Evolutionary conservation across 1,139 yeast genomes (phyloP), one percentile per base, ranked within the genome.

Genomic region (Suhomyces choctaworum): DNA sequence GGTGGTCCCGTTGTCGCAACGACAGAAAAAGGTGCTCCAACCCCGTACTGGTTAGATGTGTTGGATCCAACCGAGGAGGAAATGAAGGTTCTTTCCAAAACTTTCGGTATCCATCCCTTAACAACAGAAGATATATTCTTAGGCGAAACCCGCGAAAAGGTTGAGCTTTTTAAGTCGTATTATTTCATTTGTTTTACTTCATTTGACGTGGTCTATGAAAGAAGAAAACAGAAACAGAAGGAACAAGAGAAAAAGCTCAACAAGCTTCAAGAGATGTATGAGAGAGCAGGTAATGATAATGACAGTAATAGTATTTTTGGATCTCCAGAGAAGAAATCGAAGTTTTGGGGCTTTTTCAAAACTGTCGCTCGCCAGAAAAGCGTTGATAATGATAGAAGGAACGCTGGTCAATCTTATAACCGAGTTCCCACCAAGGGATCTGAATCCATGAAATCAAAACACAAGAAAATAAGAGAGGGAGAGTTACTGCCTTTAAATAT

Each of bases 81-180:
- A 59, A 90, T 92, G 96, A 89, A 89, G 56, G 94, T 86, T 1
- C 54, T 92, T 11, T 80, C 95, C 17, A 89, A 89, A 51, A 81
- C 97, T 0, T 92, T 92, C 62, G 95, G 95, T 1, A 87, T 90
- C 41, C 98, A 90, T 59, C 97, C 97, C 0, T 73, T 90, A 51
- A 92, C 98, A 0, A 86, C 97, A 0, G 98, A 92, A 57, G 98
- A 92, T 65, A 92, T 92, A 37, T 87, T 87, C 47, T 67, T 90
- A 22, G 96, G 96, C 3, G 98, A 92, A 53, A 82, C 96, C 1
- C 77, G 98, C 41, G 98, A 92, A 60, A 92, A 92, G 54, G 97
- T 92, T 15, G 98, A 92, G 59, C 60, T 92, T 31, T 92, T 92
- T 66, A 79, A 82, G 49, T 84, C 86, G 45, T 92, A 92, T 56